Base-by-base conservation (phyloP, 441 rosid genomes). In the Adansonia grandidieri region DNA sequence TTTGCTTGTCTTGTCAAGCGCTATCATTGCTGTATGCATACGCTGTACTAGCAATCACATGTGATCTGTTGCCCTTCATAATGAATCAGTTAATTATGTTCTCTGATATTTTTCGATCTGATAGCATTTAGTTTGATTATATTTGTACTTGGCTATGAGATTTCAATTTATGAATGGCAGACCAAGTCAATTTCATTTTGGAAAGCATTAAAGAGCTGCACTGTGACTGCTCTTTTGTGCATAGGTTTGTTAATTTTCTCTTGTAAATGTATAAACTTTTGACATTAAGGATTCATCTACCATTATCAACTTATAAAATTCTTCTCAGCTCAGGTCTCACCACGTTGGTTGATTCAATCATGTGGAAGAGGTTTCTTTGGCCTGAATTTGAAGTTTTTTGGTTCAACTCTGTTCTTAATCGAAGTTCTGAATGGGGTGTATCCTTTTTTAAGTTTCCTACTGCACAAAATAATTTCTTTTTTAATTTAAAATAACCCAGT, bases 391-490 rank as follows among this genome's bases (percentile, higher is more conserved):
- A 94, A 92, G 98, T 94, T 85, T 85, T 94, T 22, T 94, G 97
- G 98, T 96, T 96, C 88, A 96, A 94, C 87, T 94, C 99, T 81
- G 86, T 97, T 84, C 88, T 93, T 74, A 92, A 97, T 86, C 93
- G 97, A 77, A 97, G 99, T 82, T 91, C 98, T 64, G 96, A 94
- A 79, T 95, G 98, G 99, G 99, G 99, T 80, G 98, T 97, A 97
- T 94, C 99, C 99, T 91, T 65, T 80, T 37, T 57, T 51, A 71
- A 63, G 66, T 75, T 67, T 82, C 74, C 45, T 58, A 58, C 37
- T 14, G 72, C 73, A 20, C 24, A 13, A 40, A 51, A 10, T 13
- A 5, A 28, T 70, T 68, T 71, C 13, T 74, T 48, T 65, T 37
- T 14, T 50, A 70, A 51, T 40, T 77, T 60, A 32, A 15, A 9